Base-by-base conservation (phyloP, 176 grass and related monocot genomes). In the Oryza punctata region DNA sequence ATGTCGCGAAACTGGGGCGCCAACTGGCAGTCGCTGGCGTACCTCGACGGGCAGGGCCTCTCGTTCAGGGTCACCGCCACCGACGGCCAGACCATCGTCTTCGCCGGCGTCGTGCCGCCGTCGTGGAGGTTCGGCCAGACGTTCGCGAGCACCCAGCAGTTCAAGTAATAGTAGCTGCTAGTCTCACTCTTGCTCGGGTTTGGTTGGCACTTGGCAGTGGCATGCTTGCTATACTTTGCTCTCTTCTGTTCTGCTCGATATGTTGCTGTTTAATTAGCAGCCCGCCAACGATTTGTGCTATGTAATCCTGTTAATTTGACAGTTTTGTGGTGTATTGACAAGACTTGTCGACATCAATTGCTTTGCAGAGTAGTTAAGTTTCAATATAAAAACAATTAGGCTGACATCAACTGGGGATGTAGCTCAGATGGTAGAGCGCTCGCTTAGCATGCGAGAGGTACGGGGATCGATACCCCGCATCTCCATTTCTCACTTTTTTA, bases 361-460 rank as follows among this genome's bases (percentile, higher is more conserved):
- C 52, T 38, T 35, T 35, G 33, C 32, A 33, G 5, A 33, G 32
- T 33, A 33, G 5, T 3, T 0, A 33, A 4, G 4, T 33, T 33
- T 33, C 4, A 3, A 33, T 0, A 0, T 4, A 4, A 5, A 32
- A 33, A 33, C 3, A 33, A 33, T 33, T 33, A 5, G 0, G 4
- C 4, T 33, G 5, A 35, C 33, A 35, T 35, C 33, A 6, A 8
- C 37, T 38, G 37, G 91, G 91, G 89, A 95, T 98, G 92, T 93
- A 95, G 96, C 92, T 98, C 92, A 95, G 91, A 98, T 95, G 96
- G 91, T 95, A 93, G 93, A 93, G 91, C 89, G 87, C 91, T 93
- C 91, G 93, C 93, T 98, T 95, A 91, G 91, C 93, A 98, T 98
- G 96, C 89, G 91, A 98, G 93, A 98, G 91, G 93, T 74, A 95